These are phyloP conservation scores for Daldinia vernicosa DNA, from an alignment of 495 filamentous ascomycete genomes.

Conservation along the genomic window DNA sequence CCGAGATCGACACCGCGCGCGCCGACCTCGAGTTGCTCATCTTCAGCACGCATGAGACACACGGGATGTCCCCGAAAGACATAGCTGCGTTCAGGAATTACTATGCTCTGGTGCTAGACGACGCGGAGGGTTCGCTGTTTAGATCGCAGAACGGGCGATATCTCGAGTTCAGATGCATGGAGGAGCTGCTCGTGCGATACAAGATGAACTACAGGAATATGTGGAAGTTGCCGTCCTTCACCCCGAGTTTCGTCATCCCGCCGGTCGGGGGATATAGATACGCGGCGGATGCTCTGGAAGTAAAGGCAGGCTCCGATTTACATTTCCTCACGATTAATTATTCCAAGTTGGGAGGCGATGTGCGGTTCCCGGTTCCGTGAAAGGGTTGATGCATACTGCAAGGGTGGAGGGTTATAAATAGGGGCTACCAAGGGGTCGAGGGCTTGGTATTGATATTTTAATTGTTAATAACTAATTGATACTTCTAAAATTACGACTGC, in stretches of 20 bases:
- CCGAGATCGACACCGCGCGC: conserved; percentile 7
- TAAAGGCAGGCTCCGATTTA: not conserved
- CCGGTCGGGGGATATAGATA: conserved; percentile 2
- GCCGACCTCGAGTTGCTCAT: not conserved
- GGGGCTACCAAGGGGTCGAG: not conserved
- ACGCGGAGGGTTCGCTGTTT: conserved; percentile 4
- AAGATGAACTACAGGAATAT: not conserved
- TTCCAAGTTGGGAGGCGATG: not conserved
- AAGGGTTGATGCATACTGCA: not conserved
- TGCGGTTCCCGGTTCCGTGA: not conserved
- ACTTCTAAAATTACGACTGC: not conserved
- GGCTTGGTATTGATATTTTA: not conserved
- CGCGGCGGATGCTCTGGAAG: conserved; percentile 3
- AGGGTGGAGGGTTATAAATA: not conserved
- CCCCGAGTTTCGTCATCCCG: not conserved
- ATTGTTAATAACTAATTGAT: not conserved
- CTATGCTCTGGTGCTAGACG: conserved; percentile 7
- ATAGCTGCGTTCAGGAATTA: not conserved
- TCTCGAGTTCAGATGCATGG: conserved; percentile 32
- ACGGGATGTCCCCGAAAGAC: not conserved
- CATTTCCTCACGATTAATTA: not conserved
- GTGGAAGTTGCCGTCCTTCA: not conserved
- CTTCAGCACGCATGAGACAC: not conserved
- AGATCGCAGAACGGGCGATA: conserved; percentile 34
- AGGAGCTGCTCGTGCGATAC: conserved; percentile 32